Base-by-base conservation (phyloP, 2,329 filamentous ascomycete genomes). In the Colletotrichum brevisporum region DNA sequence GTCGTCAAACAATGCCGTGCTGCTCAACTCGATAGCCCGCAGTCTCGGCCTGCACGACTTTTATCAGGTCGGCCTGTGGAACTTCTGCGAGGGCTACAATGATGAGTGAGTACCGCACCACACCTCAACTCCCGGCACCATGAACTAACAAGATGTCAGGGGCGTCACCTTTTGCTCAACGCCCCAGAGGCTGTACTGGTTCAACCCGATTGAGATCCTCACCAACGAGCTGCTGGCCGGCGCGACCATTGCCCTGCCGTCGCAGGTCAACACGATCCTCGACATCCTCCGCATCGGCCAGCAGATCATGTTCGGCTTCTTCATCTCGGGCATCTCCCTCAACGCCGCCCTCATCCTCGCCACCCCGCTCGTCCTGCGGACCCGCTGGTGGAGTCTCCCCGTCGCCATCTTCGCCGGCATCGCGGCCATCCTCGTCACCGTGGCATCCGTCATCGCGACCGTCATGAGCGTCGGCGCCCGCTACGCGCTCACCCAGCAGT, bases 11-110 rank as follows among this genome's bases (percentile, higher is more conserved):
- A 70, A 70, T 43, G 89, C 90, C 10, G 82, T 86, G 26, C 86
- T 97, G 53, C 92, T 97, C 80, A 97, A 97, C 83, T 94, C 91
- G 53, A 94, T 97, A 73, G 94, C 94, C 4, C 91, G 93, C 59
- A 93, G 92, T 24, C 85, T 98, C 62, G 95, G 95, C 36, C 86
- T 98, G 56, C 94, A 97, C 78, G 95, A 98, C 80, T 98, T 97
- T 81, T 98, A 98, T 80, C 92, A 94, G 75, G 92, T 97, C 31
- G 95, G 95, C 6, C 82, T 98, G 48, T 98, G 95, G 95, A 92
- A 91, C 69, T 97, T 92, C 79, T 98, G 95, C 80, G 93, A 97
- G 79, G 95, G 95, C 21, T 97, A 95, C 79, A 84, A 89, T 64
- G 86, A 88, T 74, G 85, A 91, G 80, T 88, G 77, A 63, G 85